phyloP scores from a whole-genome alignment of 345 rosid genomes.

The Eucalyptus cladocalyx region DNA sequence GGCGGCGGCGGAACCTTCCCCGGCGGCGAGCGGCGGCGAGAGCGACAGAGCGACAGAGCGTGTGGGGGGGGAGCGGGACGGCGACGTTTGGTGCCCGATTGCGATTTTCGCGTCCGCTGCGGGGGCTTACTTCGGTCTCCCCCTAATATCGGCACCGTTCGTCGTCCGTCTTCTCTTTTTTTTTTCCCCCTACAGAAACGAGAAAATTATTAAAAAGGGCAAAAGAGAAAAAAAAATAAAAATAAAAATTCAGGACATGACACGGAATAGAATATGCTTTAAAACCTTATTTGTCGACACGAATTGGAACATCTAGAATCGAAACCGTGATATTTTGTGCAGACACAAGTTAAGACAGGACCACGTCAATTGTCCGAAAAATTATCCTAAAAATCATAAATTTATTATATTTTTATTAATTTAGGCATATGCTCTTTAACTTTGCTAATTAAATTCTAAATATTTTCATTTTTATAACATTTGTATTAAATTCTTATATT shows the following conservation, averaged over 20 bases:
- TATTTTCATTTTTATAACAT: too few relatives aligned
- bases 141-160: background rate
- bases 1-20: background rate
- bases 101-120: background rate
- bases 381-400: too few relatives aligned
- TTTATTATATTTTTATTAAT: too few relatives aligned
- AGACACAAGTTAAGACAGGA: background rate
- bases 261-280: background rate
- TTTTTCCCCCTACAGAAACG: background rate
- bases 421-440: accelerated
- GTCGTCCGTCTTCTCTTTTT: background rate
- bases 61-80: background rate
- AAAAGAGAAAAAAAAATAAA: background rate
- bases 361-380: background rate
- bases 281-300: background rate
- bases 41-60: background rate
- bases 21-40: background rate
- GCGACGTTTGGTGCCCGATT: background rate
- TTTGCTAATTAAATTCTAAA: too few relatives aligned
- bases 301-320: background rate
- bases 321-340: background rate
- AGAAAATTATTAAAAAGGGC: background rate
- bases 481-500: too few relatives aligned
- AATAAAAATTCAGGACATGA: background rate
- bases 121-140: background rate